Base-by-base conservation (phyloP, 352 stramenopile species). In the Globisporangium splendens region DNA sequence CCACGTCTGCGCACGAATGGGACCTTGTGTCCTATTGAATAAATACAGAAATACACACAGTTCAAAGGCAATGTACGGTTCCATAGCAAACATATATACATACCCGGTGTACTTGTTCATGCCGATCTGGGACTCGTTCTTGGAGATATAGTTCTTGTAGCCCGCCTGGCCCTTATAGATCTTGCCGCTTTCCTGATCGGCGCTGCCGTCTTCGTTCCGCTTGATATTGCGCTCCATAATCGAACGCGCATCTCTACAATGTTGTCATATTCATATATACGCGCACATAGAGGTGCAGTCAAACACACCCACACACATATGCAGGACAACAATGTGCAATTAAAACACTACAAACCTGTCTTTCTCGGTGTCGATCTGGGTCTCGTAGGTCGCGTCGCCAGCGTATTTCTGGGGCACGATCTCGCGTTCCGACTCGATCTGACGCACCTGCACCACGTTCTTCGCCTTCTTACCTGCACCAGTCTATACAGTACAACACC, bases 1-100 rank as follows among this genome's bases (percentile, higher is more conserved):
- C 75, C 97, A 98, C 2, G 87, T 96, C 39, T 98, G 83, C 17
- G 95, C 96, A n/a, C 90, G 82, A 22, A 99, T 96, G 7, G 96
- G 96, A 8, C 96, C 96, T 61, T 97, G 88, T 3, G 88, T 97
- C 17, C 88, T 89, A 35, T 8, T 51, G 13, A 46, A 44, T 47
- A 38, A 35, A 62, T n/a, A 61, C 13, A 50, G 15, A 2, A 21
- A 50, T 22, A 56, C 18, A 15, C 17, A 13, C n/a, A 35, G 28
- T 10, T 35, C 5, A 6, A 10, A 4, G 28, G 5, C 5, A 35
- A 35, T 35, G n/a, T n/a, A n/a, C n/a, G n/a, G n/a, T n/a, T 35
- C 28, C 8, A 35, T 10, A 35, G 5, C 0, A 35, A 11, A 31
- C 7, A 31, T 31, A 39, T 22, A 28, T 21, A 42, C 78, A 49